Evolutionary conservation across 139 green algal genomes (phyloP).

Genomic region (Picochlorum sp.): DNA sequence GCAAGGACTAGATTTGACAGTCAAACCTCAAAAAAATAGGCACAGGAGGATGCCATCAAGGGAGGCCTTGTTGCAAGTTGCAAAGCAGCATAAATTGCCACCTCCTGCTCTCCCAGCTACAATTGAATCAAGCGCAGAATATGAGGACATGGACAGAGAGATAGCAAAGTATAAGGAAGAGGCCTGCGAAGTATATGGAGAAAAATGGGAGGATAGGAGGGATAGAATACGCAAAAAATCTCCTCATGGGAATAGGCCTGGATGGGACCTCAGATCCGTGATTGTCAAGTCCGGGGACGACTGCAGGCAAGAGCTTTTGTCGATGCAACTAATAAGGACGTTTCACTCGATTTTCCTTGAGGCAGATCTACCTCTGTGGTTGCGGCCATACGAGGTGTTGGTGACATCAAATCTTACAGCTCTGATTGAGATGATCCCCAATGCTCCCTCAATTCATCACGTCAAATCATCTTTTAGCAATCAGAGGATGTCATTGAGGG

Average conservation of each 20-base stretch:
- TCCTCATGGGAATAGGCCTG: conserved; percentile 62
- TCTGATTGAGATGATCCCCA: conserved; percentile 94
- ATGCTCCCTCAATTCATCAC: conserved; percentile 85
- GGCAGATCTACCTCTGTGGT: conserved; percentile 75
- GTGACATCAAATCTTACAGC: conserved; percentile 82
- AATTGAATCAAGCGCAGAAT: not conserved
- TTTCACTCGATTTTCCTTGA: conserved; percentile 83
- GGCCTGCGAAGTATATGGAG: conserved; percentile 54
- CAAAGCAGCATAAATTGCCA: conserved; percentile 33
- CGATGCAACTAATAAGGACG: conserved; percentile 81
- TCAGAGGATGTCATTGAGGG: conserved; percentile 43
- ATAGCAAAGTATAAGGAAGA: conserved; percentile 8
- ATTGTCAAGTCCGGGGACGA: conserved; percentile 99
- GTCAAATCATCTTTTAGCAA: conserved; percentile 57
- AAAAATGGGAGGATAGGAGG: conserved; percentile 46
- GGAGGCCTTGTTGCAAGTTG: conserved; percentile 54
- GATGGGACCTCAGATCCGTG: conserved; percentile 81
- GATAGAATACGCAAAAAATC: conserved; percentile 55
- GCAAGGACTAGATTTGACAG: conserved; percentile 9
- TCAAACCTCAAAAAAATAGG: conserved; percentile 5
- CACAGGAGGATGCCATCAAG: conserved; percentile 64
- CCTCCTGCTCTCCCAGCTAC: conserved; percentile 5
- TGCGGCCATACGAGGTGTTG: conserved; percentile 86
- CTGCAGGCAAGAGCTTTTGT: conserved; percentile 94
- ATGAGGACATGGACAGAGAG: not conserved